Base-by-base conservation (phyloP, 2,329 filamentous ascomycete genomes). In the Xylaria sp. region DNA sequence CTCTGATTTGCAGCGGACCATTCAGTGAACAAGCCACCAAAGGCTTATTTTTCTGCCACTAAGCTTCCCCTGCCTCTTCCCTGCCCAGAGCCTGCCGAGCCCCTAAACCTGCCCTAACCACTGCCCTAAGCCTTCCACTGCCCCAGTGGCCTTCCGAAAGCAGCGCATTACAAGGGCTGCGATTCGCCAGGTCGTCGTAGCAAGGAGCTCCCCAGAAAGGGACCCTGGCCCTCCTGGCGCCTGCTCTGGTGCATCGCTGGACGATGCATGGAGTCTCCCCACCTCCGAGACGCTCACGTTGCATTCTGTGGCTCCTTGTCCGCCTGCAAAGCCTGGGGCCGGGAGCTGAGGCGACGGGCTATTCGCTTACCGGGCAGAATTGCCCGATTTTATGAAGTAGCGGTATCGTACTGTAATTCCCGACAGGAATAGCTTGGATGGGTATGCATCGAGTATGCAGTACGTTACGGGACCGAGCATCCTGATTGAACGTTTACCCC, bases 31-130 rank as follows among this genome's bases (percentile, higher is more conserved):
- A 52, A 54, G 47, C 57, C 61, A 49, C 57, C 9, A 63, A 64
- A 61, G 46, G 61, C 61, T 64, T 64, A 52, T 64, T 64, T 64
- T 64, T 64, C 52, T 60, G 19, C 52, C 40, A 47, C 33, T n/a
- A n/a, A n/a, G n/a, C n/a, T n/a, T n/a, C n/a, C n/a, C n/a, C n/a
- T n/a, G n/a, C n/a, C n/a, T n/a, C n/a, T n/a, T n/a, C n/a, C n/a
- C n/a, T 28, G 21, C 23, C 15, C 14, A 31, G 28, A 31, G 9
- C 28, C 28, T 31, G 28, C 28, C 28, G 28, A 31, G 28, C 5
- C 28, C 28, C 28, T 31, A 31, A 9, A 4, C 4, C 15, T 25
- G 11, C 3, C 45, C 45, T 8, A 7, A 45, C 17, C 40, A n/a
- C 40, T 43, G 17, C 17, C 14, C 7, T 15, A n/a, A 28, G 23